Evolutionary conservation across 306 rosid genomes (phyloP).

Genomic region (Dryas alaskensis): DNA sequence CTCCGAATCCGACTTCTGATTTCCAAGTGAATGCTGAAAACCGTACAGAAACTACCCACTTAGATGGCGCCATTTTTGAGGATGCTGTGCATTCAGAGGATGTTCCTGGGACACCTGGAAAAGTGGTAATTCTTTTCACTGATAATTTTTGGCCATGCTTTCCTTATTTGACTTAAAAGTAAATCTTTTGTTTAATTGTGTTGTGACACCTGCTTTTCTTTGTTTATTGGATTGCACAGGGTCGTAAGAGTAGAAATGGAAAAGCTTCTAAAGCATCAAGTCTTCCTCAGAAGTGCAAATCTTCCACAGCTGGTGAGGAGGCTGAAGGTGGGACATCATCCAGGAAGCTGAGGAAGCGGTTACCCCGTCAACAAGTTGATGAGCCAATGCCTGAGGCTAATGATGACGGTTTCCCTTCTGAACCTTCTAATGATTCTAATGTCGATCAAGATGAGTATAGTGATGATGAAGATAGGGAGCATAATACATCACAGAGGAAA

Average conservation of each 20-base stretch:
- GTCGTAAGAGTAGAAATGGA: conserved; percentile 28
- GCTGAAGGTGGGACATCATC: conserved; percentile 39
- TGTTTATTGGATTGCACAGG: conserved; percentile 35
- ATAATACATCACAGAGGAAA: conserved; percentile 39
- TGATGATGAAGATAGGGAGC: conserved; percentile 38
- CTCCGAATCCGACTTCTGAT: conserved; percentile 31
- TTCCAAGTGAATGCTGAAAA: conserved; percentile 44
- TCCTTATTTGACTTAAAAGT: background rate
- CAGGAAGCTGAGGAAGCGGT: conserved; percentile 46
- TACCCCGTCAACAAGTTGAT: conserved; percentile 35
- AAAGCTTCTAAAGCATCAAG: conserved; percentile 27
- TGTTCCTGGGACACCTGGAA: conserved; percentile 27
- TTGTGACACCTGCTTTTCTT: conserved; percentile 21
- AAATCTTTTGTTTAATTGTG: conserved; percentile 7
- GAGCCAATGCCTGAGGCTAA: conserved; percentile 33
- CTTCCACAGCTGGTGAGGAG: conserved; percentile 30
- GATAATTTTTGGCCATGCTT: conserved; percentile 2
- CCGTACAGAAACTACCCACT: conserved; percentile 24
- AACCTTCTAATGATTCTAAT: conserved; percentile 35
- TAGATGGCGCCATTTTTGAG: conserved; percentile 35
- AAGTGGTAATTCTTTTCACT: conserved; percentile 34
- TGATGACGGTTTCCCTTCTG: conserved; percentile 34
- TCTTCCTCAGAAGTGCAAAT: conserved; percentile 31
- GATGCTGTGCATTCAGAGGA: conserved; percentile 45
- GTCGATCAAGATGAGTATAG: conserved; percentile 40